phyloP scores from a whole-genome alignment of 192 early-diverging fungal species.

The Physocladia obscura region DNA sequence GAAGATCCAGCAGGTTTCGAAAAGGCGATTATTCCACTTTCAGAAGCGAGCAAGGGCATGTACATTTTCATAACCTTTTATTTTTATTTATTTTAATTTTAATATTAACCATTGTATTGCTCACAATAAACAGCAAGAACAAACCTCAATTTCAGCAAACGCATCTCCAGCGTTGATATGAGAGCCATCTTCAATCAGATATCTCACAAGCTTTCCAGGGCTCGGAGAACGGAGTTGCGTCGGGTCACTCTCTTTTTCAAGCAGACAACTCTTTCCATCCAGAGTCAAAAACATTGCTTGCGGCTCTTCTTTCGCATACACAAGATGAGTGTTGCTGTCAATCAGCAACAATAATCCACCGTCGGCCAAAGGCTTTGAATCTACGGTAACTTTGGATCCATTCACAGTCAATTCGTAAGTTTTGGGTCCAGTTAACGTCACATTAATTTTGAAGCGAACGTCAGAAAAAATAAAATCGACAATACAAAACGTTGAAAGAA shows the following conservation, averaged over 20 bases:
- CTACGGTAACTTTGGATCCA: slow-evolving; percentile 77
- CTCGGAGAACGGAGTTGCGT: slow-evolving; percentile 94
- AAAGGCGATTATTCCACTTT: slow-evolving; percentile 87
- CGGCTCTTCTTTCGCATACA: slow-evolving; percentile 87
- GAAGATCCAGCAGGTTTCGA: slow-evolving; percentile 83
- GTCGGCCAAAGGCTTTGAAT: slow-evolving; percentile 84
- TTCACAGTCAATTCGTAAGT: slow-evolving; percentile 79
- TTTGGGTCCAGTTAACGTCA: slow-evolving; percentile 76
- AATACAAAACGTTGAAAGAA: slow-evolving; percentile 69
- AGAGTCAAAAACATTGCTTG: slow-evolving; percentile 84
- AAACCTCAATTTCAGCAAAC: slow-evolving; percentile 95
- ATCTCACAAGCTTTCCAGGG: slow-evolving; percentile 94
- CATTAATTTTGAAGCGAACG: slow-evolving; percentile 87
- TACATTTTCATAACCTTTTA: slow-evolving; percentile 97
- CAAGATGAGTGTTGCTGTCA: slow-evolving; percentile 88
- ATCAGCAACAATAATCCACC: slow-evolving; percentile 88
- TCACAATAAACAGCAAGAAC: slow-evolving; percentile 1
- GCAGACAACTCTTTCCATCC: slow-evolving; percentile 84
- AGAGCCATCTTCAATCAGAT: slow-evolving; percentile 87
- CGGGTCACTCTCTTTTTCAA: slow-evolving; percentile 97
- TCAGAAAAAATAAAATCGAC: slow-evolving; percentile 93
- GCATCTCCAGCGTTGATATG: slow-evolving; percentile 87
- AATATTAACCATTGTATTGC: too few relatives aligned
- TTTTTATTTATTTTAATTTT: not conserved
- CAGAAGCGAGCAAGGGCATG: slow-evolving; percentile 92